Conservation (phyloP, 2,329 filamentous ascomycete genomes). For the Cercospora zeina region DNA sequence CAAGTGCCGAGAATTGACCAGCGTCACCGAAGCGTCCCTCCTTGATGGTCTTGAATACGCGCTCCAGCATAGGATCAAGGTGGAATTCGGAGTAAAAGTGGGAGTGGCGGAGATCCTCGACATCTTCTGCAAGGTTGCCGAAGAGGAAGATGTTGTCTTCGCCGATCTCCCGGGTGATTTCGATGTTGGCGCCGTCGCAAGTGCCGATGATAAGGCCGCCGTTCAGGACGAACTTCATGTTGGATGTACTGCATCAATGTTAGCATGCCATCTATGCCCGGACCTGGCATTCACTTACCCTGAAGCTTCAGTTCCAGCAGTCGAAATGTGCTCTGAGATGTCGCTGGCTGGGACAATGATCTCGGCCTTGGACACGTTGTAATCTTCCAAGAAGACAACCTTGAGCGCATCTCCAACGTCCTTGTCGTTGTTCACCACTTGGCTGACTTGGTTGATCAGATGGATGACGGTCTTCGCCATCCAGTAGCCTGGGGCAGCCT, state of each 20-base stretch:
- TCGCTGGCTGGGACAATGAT: conserved; percentile 94
- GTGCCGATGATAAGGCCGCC: conserved; percentile 97
- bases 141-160: conserved; percentile 99
- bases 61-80: conserved; percentile 72
- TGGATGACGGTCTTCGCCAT: conserved; percentile 98
- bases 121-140: conserved; percentile 91
- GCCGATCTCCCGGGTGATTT: conserved; percentile 92
- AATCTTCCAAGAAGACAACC: conserved; percentile 95
- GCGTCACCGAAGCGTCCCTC: conserved; percentile 77
- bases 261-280: background rate
- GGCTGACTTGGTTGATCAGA: conserved; percentile 86
- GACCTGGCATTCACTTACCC: conserved; percentile 42
- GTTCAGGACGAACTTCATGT: conserved; percentile 99
- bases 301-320: conserved; percentile 83
- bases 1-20: conserved; percentile 75
- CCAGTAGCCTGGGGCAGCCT: conserved; percentile 98
- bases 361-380: conserved; percentile 99
- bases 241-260: conserved; percentile 66
- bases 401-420: conserved; percentile 94
- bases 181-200: conserved; percentile 91
- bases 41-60: conserved; percentile 83
- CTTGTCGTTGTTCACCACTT: conserved; percentile 86
- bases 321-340: conserved; percentile 97
- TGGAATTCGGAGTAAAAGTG: conserved; percentile 81
- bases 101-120: conserved; percentile 88